Evolutionary conservation across 2,329 filamentous ascomycete species (phyloP).

Genomic region (Conoideocrella luteorostrata): DNA sequence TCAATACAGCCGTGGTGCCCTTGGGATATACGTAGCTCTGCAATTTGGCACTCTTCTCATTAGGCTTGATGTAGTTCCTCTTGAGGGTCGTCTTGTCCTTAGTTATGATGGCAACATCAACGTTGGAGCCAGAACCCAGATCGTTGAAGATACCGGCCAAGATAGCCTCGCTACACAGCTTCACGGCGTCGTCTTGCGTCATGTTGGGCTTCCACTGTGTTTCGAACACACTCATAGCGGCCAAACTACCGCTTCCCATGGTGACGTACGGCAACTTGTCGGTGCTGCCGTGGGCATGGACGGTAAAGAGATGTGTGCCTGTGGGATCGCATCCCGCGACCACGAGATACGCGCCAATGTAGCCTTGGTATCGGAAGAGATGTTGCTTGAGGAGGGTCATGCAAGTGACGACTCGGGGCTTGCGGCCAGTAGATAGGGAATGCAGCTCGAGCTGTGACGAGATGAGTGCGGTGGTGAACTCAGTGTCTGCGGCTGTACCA

Average conservation of each 20-base stretch:
- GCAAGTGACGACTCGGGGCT: slow-evolving; percentile 94
- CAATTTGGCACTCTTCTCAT: slow-evolving; percentile 84
- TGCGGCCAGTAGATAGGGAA: slow-evolving; percentile 89
- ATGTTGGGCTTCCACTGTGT: slow-evolving; percentile 83
- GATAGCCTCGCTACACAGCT: slow-evolving; percentile 79
- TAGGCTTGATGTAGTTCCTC: slow-evolving; percentile 89
- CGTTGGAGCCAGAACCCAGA: slow-evolving; percentile 91
- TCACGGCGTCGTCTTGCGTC: slow-evolving; percentile 73
- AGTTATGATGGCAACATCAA: slow-evolving; percentile 94
- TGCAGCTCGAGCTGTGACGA: slow-evolving; percentile 98
- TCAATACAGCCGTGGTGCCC: slow-evolving; percentile 92
- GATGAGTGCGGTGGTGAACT: slow-evolving; percentile 98
- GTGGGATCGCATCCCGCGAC: slow-evolving; percentile 96
- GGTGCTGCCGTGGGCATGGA: slow-evolving; percentile 95
- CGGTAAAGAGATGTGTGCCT: slow-evolving; percentile 90
- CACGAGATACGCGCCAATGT: slow-evolving; percentile 97
- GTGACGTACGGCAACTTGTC: slow-evolving; percentile 99
- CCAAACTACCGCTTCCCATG: slow-evolving; percentile 93
- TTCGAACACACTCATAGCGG: slow-evolving; percentile 97
- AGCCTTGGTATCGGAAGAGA: slow-evolving; percentile 94
- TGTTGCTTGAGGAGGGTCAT: slow-evolving; percentile 99
- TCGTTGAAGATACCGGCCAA: slow-evolving; percentile 98
- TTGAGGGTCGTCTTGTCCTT: slow-evolving; percentile 89
- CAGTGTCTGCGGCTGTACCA: slow-evolving; percentile 94
- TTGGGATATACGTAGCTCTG: slow-evolving; percentile 85